phyloP scores from a whole-genome alignment of 2,329 filamentous ascomycete genomes.

The Fulvia fulva region DNA sequence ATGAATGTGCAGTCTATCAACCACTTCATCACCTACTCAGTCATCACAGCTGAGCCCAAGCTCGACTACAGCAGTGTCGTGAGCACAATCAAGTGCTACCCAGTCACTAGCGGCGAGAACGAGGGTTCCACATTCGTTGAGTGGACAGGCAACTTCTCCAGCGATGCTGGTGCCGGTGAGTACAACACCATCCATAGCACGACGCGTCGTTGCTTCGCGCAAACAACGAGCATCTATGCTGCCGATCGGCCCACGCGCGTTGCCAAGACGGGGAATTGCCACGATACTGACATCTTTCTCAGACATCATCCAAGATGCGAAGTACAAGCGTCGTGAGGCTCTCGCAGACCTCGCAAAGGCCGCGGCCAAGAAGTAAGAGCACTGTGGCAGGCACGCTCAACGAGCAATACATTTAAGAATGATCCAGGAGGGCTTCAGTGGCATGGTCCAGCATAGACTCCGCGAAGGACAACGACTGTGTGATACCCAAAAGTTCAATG shows the following conservation, averaged over 20 bases:
- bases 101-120: slow-evolving; percentile 62
- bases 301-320: slow-evolving; percentile 71
- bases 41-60: slow-evolving; percentile 63
- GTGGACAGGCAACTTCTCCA: slow-evolving; percentile 60
- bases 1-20: slow-evolving; percentile 55
- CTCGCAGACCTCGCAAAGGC: slow-evolving; percentile 59
- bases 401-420: not conserved
- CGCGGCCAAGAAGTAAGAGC: slow-evolving; percentile 30
- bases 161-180: slow-evolving; percentile 65
- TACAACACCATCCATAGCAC: too few species aligned
- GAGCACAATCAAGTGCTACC: slow-evolving; percentile 62
- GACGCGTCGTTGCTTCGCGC: too few species aligned
- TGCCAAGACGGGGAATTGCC: too few species aligned
- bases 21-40: slow-evolving; percentile 70
- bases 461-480: not conserved
- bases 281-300: slow-evolving; percentile 11
- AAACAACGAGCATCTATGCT: too few species aligned
- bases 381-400: not conserved
- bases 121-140: slow-evolving; percentile 64
- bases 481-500: slow-evolving; percentile 2
- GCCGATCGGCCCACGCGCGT: too few species aligned
- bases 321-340: slow-evolving; percentile 71
- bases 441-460: not conserved
- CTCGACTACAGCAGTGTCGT: slow-evolving; percentile 63
- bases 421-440: not conserved